phyloP scores from a whole-genome alignment of 2,329 filamentous ascomycete genomes.

The Apiospora sp. region DNA sequence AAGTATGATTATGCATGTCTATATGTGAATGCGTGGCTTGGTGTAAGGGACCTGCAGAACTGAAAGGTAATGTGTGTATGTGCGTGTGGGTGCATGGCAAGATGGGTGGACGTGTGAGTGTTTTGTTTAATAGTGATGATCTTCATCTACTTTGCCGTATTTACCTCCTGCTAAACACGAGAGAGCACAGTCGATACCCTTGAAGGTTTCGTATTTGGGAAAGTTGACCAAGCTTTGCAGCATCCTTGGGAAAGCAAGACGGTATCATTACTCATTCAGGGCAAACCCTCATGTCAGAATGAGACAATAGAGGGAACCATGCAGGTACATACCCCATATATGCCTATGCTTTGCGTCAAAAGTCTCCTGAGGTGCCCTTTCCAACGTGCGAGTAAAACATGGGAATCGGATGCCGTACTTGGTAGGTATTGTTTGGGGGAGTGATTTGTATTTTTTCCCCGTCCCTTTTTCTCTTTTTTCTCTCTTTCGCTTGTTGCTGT shows the following conservation, averaged over 20 bases:
- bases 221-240: not conserved
- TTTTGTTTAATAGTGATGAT: not conserved
- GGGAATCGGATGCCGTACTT: not conserved
- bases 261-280: not conserved
- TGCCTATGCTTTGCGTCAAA: constrained; percentile 1
- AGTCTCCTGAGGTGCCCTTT: not conserved
- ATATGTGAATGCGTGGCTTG: not conserved
- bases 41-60: not conserved
- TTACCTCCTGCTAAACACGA: not conserved
- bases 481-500: not conserved
- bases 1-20: not conserved
- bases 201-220: not conserved
- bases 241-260: not conserved
- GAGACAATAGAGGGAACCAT: not conserved
- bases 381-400: constrained; percentile 12
- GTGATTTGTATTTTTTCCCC: not conserved
- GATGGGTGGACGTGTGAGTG: not conserved
- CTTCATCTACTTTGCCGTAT: not conserved
- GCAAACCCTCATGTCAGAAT: constrained; percentile 17
- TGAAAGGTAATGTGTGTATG: not conserved
- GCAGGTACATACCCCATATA: not conserved
- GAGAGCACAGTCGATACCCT: not conserved
- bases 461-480: not conserved
- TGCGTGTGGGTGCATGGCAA: no score
- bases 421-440: not conserved